Base-by-base conservation (phyloP, 75 land plant genomes). In the Adiantum capillusveneris region DNA sequence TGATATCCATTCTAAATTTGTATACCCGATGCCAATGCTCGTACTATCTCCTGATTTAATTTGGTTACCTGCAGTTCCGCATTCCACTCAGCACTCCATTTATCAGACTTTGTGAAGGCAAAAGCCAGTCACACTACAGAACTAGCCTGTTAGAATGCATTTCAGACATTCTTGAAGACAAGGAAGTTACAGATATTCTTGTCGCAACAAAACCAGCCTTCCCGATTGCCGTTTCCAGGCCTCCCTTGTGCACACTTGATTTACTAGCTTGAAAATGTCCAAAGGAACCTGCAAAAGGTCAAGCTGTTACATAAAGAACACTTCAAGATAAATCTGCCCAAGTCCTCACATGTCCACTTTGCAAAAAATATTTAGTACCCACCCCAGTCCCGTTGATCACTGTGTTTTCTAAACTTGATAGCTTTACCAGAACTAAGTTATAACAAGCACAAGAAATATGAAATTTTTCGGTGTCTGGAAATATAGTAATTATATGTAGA, bases 201-300 rank as follows among this genome's bases (percentile, higher is more conserved):
- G 98, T 94, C 3, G 98, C 98, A 18, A 94, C 98, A 79, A 94
- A 94, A 36, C 96, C 98, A 76, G 96, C 90, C 54, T 80, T 86
- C 16, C 90, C 98, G 58, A 80, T 60, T 34, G 87, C 69, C 6
- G 39, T 52, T 7, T 72, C 53, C 50, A 94, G 62, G 26, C 90
- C 98, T 61, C 98, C 98, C 74, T 80, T 89, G 61, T 94, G 92
- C 34, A 90, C 98, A 53, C 91, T 87, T 31, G 91, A 81, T 60
- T 57, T 76, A 54, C 96, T 94, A 44, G 98, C 98, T 70, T 94
- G 98, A 53, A 94, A 94, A 64, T 94, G 98, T 11, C 98, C 98
- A 76, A 85, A 94, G 25, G 98, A 94, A 62, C 98, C 98, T 90
- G 70, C 30, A 27, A 46, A 46, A 55, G 2, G 22, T 48, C 53